Evolutionary conservation across 163 green algal species (phyloP).

Genomic region (Scenedesmus sp.): DNA sequence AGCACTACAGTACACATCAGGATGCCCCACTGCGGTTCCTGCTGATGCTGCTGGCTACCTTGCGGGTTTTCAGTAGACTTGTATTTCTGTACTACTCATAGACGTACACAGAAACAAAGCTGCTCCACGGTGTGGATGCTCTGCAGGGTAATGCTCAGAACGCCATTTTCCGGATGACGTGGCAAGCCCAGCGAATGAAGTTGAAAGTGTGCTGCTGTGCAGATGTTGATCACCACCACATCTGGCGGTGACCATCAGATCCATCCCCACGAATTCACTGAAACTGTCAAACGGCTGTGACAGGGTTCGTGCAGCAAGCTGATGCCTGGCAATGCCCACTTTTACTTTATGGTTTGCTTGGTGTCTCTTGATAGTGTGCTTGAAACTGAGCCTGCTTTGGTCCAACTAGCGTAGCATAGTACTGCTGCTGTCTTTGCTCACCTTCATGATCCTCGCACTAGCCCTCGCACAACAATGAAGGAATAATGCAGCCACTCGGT

Average conservation of each 20-base stretch:
- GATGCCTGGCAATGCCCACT: not conserved
- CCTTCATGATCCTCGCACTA: not conserved
- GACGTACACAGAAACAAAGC: too few relatives aligned
- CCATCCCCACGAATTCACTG: not conserved
- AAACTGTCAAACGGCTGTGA: not conserved
- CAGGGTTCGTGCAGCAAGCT: not conserved
- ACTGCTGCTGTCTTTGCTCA: not conserved
- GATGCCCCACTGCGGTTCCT: not conserved
- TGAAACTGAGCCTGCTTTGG: not conserved
- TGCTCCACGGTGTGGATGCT: not conserved
- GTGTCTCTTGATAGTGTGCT: not conserved
- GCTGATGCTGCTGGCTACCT: not conserved
- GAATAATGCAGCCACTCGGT: not conserved
- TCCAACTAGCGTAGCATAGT: not conserved
- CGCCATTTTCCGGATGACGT: too few relatives aligned
- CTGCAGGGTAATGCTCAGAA: not conserved
- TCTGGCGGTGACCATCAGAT: too few relatives aligned
- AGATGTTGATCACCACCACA: too few relatives aligned
- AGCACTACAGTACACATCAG: not conserved
- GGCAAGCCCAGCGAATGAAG: too few relatives aligned
- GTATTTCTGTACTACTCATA: too few relatives aligned
- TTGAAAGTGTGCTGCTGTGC: too few relatives aligned
- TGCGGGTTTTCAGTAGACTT: not conserved
- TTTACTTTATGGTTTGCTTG: too few relatives aligned
- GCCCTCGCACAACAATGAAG: not conserved